These are phyloP conservation scores for Colletotrichum abscissum DNA, from an alignment of 2,329 filamentous ascomycete genomes.

Conservation along the genomic window DNA sequence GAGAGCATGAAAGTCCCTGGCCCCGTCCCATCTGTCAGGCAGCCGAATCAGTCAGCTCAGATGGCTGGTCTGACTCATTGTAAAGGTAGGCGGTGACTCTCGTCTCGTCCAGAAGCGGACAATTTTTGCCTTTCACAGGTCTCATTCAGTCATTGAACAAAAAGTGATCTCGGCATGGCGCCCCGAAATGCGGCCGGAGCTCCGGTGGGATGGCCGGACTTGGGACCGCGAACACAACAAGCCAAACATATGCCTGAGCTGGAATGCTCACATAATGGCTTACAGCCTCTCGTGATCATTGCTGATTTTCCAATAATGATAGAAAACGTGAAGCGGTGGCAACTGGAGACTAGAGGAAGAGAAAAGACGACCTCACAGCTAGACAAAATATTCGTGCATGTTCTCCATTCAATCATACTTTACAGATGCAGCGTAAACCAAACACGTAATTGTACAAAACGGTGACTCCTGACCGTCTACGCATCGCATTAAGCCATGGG, in stretches of 20 bases:
- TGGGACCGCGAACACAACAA: not conserved
- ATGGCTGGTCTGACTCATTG: not conserved
- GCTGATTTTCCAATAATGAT: not conserved
- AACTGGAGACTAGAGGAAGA: not conserved
- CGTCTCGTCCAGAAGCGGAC: not conserved
- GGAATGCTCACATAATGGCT: not conserved
- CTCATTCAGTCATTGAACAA: not conserved
- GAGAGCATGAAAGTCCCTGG: not conserved
- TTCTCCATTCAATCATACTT: conserved; percentile 26
- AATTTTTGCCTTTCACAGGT: not conserved
- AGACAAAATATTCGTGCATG: not conserved
- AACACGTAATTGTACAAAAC: conserved; percentile 34
- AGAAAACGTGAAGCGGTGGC: not conserved
- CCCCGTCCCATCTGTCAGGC: not conserved
- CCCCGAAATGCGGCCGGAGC: not conserved
- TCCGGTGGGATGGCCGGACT: not conserved
- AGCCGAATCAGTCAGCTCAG: not conserved
- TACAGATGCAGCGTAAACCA: conserved; percentile 32
- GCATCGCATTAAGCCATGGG: conserved; percentile 1
- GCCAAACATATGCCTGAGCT: no score
- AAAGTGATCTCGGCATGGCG: not conserved
- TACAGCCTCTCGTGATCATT: not conserved
- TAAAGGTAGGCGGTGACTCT: not conserved
- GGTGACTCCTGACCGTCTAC: conserved; percentile 6
- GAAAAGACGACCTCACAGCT: not conserved